phyloP scores from a whole-genome alignment of 106 monocot species.

The Allium cepa region DNA sequence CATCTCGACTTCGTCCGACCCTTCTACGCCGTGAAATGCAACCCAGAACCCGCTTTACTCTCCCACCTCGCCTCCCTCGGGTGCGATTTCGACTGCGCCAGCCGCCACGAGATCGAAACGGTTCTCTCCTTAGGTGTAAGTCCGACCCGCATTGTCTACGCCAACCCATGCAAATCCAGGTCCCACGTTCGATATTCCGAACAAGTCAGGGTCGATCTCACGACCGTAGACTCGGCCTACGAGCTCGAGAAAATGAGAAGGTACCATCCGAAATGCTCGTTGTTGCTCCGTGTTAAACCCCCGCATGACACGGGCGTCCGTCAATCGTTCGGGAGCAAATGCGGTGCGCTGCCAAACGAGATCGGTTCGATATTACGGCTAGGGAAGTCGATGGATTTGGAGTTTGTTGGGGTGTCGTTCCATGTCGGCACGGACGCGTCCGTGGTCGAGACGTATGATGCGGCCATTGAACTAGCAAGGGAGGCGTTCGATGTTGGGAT shows the following conservation, averaged over 20 bases:
- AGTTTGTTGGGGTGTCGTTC: constrained; percentile 14
- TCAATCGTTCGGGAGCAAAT: not conserved
- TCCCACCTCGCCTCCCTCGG: constrained; percentile 14
- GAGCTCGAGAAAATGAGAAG: constrained; percentile 11
- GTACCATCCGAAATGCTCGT: constrained; percentile 4
- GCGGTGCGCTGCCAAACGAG: constrained; percentile 3
- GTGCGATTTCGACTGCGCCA: constrained; percentile 15
- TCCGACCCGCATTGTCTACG: constrained; percentile 9
- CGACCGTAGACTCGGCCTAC: constrained; percentile 11
- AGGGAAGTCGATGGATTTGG: not conserved
- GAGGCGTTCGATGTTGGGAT: constrained; percentile 5
- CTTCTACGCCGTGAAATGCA: constrained; percentile 25
- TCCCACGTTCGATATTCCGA: constrained; percentile 7
- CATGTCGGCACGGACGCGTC: constrained; percentile 8
- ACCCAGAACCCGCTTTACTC: constrained; percentile 10
- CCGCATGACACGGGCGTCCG: not conserved
- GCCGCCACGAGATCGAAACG: constrained; percentile 15
- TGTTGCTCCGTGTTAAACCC: not conserved
- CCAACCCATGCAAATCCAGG: constrained; percentile 23
- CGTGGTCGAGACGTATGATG: not conserved
- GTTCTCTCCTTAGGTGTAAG: constrained; percentile 10
- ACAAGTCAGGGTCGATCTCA: constrained; percentile 10
- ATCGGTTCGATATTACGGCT: constrained; percentile 2
- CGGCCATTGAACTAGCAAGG: constrained; percentile 3
- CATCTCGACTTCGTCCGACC: not conserved